Evolutionary conservation across 257 asterid genomes (phyloP).

Genomic region (Gentiana dahurica): DNA sequence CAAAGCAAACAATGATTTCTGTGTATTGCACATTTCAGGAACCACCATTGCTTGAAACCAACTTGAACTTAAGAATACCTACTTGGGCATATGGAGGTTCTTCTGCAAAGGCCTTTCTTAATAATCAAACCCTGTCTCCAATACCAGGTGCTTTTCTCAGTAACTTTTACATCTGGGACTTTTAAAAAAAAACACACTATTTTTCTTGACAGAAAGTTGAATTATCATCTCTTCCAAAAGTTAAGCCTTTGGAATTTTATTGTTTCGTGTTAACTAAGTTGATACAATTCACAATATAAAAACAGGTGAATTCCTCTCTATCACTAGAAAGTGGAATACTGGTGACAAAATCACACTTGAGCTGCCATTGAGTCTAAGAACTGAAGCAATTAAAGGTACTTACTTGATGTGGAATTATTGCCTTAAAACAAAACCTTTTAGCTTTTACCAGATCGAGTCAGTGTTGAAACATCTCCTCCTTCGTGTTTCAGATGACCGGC

Average conservation of each 20-base stretch:
- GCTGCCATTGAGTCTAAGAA: conserved; percentile 51
- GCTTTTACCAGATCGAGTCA: too few relatives aligned
- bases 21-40: neutral
- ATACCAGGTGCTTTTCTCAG: neutral
- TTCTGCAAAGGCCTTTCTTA: neutral
- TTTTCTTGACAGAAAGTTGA: too few relatives aligned
- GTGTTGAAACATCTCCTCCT: too few relatives aligned
- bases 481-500: conserved; percentile 50
- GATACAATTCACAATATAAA: neutral
- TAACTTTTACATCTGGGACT: too few relatives aligned
- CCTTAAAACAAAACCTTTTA: too few relatives aligned
- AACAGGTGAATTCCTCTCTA: conserved; percentile 55
- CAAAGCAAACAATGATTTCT: too few relatives aligned
- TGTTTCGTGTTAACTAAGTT: neutral
- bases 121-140: neutral
- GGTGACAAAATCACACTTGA: conserved; percentile 57
- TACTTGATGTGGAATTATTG: too few relatives aligned
- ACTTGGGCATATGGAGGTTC: conserved; percentile 4
- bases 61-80: conserved; percentile 6
- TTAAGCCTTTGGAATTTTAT: neutral
- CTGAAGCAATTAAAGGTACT: conserved; percentile 61
- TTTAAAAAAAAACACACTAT: neutral
- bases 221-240: too few relatives aligned
- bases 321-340: conserved; percentile 45
- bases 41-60: conserved; percentile 1